Evolutionary conservation across 1,284 basidiomycete genomes (phyloP), one percentile per base, ranked within the genome.

Genomic region (Porodaedalea pini): DNA sequence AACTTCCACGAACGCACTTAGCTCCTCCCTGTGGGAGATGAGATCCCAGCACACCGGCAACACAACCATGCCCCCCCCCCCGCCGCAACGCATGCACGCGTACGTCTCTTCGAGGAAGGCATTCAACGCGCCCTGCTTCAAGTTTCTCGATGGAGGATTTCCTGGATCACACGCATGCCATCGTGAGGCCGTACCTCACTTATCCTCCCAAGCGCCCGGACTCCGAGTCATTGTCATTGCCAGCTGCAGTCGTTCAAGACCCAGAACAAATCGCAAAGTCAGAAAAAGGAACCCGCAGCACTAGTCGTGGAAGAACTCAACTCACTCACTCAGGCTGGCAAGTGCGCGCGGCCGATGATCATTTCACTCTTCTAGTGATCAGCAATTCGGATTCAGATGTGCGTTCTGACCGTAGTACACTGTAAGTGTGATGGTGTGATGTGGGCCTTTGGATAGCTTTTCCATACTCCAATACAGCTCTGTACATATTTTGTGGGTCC

Each of bases 61-160:
- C 96, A 99, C 71, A 98, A 98, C 68, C 85, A 96, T 57, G 76
- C 90, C 1, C 82, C n/a, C n/a, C n/a, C n/a, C n/a, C n/a, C 86
- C 0, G 88, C 97, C 7, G 85, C 90, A 7, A 93, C 92, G 0
- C 72, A 99, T 53, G 86, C 85, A 15, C 86, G 89, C 64, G 87
- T n/a, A n/a, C n/a, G n/a, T n/a, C n/a, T 99, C 54, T 90, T 98
- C 62, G 81, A 82, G 10, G 94, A n/a, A 97, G 68, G 89, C 91
- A 1, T 98, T 99, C 71, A n/a, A 98, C 93, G 6, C 95, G 95
- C 67, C 91, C 89, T 10, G 79, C n/a, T n/a, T n/a, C n/a, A n/a
- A n/a, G 80, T 27, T 98, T 95, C 72, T 78, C 83, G 27, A 83
- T 98, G 79, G 97, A 99, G 65, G 97, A 99, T 70, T 99, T 99